Evolutionary conservation across 148 eudicot genomes (phyloP).

Genomic region (Rhododendron simsii): DNA sequence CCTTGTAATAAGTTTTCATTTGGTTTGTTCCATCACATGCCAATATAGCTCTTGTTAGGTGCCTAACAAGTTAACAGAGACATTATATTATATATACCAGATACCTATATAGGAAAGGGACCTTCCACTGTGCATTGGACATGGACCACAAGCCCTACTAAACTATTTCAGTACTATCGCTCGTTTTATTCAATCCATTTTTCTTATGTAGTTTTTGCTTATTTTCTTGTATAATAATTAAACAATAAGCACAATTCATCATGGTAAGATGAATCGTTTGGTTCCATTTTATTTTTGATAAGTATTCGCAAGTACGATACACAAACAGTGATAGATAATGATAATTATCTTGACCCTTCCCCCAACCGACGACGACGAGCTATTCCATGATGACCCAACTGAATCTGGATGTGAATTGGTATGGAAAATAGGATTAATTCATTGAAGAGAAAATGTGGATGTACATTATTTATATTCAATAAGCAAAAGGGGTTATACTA

Average conservation of each 20-base stretch:
- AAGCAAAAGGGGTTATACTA: no score
- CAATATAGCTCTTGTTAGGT: neutral
- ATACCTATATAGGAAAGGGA: neutral
- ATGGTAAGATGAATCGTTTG: neutral
- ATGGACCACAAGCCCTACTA: neutral
- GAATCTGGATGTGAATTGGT: no score
- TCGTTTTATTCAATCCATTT: neutral
- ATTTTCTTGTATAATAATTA: neutral
- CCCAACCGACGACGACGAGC: no score
- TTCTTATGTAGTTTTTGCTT: neutral
- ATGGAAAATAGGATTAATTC: no score
- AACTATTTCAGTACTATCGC: neutral
- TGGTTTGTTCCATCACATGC: neutral
- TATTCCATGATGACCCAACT: no score
- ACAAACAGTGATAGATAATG: neutral
- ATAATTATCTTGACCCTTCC: no score
- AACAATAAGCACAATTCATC: neutral
- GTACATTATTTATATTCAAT: no score
- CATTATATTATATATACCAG: neutral
- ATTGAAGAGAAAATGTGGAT: no score
- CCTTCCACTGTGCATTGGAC: neutral
- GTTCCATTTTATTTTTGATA: neutral
- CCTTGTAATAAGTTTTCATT: neutral
- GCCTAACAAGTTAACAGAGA: no score
- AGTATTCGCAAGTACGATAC: neutral